phyloP scores from a whole-genome alignment of 2,329 filamentous ascomycete species.

The Zelopaecilomyces penicillatus region DNA sequence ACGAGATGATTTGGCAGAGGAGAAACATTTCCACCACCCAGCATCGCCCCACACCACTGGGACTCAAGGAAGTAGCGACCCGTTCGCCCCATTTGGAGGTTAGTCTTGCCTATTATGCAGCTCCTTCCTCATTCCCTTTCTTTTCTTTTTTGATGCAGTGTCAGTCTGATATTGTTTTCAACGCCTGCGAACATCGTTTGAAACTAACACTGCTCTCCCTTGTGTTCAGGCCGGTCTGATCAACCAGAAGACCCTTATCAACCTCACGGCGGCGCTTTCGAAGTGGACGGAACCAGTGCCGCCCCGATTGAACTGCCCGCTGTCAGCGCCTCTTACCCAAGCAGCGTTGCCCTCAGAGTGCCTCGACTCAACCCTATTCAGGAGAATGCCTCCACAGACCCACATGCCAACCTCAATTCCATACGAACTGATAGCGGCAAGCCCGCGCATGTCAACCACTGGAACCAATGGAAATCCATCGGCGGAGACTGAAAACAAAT shows the following conservation, averaged over 20 bases:
- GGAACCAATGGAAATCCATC: constrained; percentile 22
- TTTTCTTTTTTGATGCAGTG: not conserved
- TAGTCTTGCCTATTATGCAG: constrained; percentile 8
- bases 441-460: constrained; percentile 28
- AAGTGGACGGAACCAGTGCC: constrained; percentile 28
- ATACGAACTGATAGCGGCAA: constrained; percentile 20
- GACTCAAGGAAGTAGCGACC: constrained; percentile 21
- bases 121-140: too few relatives aligned
- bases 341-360: not conserved
- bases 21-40: constrained; percentile 19
- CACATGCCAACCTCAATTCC: constrained; percentile 26
- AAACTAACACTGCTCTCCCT: not conserved
- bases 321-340: constrained; percentile 9
- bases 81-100: constrained; percentile 40
- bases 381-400: constrained; percentile 17
- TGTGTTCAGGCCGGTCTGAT: constrained; percentile 24
- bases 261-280: constrained; percentile 22
- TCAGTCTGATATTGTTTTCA: not conserved
- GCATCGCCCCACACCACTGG: constrained; percentile 19
- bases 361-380: constrained; percentile 7
- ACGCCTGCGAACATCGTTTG: not conserved
- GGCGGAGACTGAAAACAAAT: not conserved
- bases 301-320: constrained; percentile 27
- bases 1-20: constrained; percentile 14
- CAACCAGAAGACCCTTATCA: constrained; percentile 18